Evolutionary conservation across 768 basidiomycete genomes (phyloP).

Genomic region (Nidularia pulvinata): DNA sequence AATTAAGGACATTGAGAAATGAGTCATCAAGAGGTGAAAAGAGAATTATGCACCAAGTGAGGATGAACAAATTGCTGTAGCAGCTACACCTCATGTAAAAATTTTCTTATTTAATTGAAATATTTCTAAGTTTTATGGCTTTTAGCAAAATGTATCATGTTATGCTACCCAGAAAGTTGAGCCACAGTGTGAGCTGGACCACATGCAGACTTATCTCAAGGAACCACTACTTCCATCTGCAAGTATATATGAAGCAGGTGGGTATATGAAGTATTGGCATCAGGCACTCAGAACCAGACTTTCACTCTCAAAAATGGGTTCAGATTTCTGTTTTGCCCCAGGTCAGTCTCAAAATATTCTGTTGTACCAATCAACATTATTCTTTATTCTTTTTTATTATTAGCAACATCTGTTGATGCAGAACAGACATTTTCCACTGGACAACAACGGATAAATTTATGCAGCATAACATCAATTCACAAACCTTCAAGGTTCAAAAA

Average conservation of each 20-base stretch:
- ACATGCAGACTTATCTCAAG: neutral
- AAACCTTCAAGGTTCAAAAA: neutral
- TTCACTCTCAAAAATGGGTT: too few relatives aligned
- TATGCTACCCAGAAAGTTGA: neutral
- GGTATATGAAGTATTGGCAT: neutral
- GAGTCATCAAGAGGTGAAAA: neutral
- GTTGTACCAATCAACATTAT: neutral
- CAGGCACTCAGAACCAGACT: neutral
- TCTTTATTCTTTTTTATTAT: neutral
- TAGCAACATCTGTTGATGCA: neutral
- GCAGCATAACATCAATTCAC: too few relatives aligned
- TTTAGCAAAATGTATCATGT: neutral
- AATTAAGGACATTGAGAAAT: neutral
- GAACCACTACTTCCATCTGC: neutral
- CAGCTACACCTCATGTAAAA: neutral
- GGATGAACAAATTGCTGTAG: neutral
- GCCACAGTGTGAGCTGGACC: neutral
- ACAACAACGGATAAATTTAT: too few relatives aligned
- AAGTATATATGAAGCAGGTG: neutral
- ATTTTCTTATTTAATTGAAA: neutral
- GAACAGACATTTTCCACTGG: neutral
- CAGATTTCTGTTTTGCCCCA: too few relatives aligned
- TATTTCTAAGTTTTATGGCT: neutral
- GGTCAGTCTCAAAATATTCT: too few relatives aligned
- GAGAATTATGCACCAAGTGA: neutral